Evolutionary conservation across 2,329 filamentous ascomycete genomes (phyloP).

Genomic region (Akanthomyces uredinophilus): DNA sequence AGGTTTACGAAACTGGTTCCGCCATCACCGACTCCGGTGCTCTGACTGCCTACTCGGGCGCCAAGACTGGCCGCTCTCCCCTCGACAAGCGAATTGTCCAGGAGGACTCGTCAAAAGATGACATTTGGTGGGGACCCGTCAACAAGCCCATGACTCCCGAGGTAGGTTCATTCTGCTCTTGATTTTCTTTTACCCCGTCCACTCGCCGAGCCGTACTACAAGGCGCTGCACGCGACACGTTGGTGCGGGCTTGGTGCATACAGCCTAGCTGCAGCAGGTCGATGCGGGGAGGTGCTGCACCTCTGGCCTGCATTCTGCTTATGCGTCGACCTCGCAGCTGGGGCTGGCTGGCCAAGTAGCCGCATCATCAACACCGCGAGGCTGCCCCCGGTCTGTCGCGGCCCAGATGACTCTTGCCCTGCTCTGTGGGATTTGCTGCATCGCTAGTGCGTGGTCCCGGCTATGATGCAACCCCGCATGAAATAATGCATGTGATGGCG

Average conservation of each 20-base stretch:
- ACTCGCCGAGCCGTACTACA: neutral
- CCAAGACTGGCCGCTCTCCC: constrained; percentile 95
- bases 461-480: constrained; percentile 15
- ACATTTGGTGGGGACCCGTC: constrained; percentile 98
- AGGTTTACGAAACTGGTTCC: constrained; percentile 84
- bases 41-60: constrained; percentile 93
- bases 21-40: constrained; percentile 95
- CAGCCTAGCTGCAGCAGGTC: neutral
- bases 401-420: neutral
- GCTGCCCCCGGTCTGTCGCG: neutral
- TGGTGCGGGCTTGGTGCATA: neutral
- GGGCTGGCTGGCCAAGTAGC: constrained; percentile 1
- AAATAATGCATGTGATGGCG: constrained; percentile 6
- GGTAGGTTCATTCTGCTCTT: constrained; percentile 49
- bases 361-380: neutral
- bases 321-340: neutral
- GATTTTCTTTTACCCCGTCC: constrained; percentile 13
- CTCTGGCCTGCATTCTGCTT: neutral
- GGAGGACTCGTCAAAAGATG: constrained; percentile 80
- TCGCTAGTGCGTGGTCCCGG: neutral
- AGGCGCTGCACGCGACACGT: constrained; percentile 5
- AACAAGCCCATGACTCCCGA: constrained; percentile 98
- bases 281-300: neutral
- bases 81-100: constrained; percentile 97
- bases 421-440: neutral